Conservation (phyloP, 108 stramenopile species). For the Skeletonema potamos region DNA sequence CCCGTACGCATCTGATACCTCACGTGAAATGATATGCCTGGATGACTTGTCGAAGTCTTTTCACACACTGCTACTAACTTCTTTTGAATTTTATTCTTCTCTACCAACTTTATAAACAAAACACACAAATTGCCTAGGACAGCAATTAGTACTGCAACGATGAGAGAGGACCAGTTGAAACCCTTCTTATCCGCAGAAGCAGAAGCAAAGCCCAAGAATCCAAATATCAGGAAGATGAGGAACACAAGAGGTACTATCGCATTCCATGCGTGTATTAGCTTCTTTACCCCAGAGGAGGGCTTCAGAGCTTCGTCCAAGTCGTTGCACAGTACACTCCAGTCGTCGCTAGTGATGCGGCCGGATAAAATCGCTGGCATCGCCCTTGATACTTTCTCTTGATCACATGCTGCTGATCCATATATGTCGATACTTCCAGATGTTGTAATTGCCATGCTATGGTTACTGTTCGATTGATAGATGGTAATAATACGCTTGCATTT, state of each 20-base stretch:
- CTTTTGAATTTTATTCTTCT: not conserved
- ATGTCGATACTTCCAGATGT: not conserved
- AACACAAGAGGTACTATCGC: not conserved
- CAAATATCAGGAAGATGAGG: not conserved
- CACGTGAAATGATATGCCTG: not conserved
- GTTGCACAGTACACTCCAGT: not conserved
- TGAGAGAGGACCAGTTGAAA: not conserved
- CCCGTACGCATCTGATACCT: not conserved
- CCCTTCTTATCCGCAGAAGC: not conserved
- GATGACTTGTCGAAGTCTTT: not conserved
- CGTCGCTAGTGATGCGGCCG: not conserved
- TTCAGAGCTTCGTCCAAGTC: not conserved
- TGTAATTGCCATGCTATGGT: not conserved
- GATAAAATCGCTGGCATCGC: not conserved
- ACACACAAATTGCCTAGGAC: not conserved
- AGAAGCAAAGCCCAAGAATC: not conserved
- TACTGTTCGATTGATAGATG: not conserved
- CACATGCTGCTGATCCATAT: not conserved
- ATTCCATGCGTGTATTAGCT: not conserved
- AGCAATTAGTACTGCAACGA: not conserved
- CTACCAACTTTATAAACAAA: not conserved
- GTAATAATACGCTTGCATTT: not conserved
- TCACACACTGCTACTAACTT: not conserved
- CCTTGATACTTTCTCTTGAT: constrained; percentile 1
- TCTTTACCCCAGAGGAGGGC: not conserved